A percentile compares a stretch with the other conserved stretches of the same genome.
Evolutionary conservation across 768 basidiomycete genomes (phyloP).

Genomic region (Xanthoconium purpureum): DNA sequence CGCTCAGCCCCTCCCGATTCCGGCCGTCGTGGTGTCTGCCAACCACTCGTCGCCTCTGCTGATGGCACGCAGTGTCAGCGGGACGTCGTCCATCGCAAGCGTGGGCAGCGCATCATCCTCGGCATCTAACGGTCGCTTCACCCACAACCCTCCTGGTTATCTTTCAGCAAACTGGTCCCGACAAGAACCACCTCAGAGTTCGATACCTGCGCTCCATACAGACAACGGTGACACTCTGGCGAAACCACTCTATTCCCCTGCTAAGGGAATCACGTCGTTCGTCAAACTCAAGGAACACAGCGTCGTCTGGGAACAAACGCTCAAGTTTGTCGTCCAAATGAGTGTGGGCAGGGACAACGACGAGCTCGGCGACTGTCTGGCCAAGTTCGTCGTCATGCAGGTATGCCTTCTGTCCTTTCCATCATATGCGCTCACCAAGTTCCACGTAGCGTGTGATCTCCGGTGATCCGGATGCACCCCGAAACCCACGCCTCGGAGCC

Average conservation of each 20-base stretch:
- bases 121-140: slow-evolving; percentile 4
- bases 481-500: slow-evolving; percentile 60
- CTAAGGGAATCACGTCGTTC: slow-evolving; percentile 62
- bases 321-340: slow-evolving; percentile 58
- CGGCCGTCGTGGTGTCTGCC: slow-evolving; percentile 28
- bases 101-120: slow-evolving; percentile 22
- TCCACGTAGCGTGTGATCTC: slow-evolving; percentile 49
- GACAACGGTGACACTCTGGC: background rate
- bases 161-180: slow-evolving; percentile 30
- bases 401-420: slow-evolving; percentile 17
- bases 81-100: slow-evolving; percentile 22
- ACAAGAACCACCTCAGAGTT: slow-evolving; percentile 1
- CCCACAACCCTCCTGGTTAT: slow-evolving; percentile 11
- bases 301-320: slow-evolving; percentile 56
- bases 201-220: background rate
- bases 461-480: slow-evolving; percentile 53
- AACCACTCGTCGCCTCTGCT: slow-evolving; percentile 13
- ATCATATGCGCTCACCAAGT: background rate
- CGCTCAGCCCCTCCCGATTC: slow-evolving; percentile 14
- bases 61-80: slow-evolving; percentile 18
- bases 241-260: slow-evolving; percentile 30
- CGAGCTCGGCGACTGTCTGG: slow-evolving; percentile 50
- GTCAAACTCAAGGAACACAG: slow-evolving; percentile 61
- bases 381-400: slow-evolving; percentile 67
- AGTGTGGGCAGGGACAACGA: slow-evolving; percentile 52